Evolutionary conservation across 345 rosid species (phyloP).

Genomic region (Eucalyptus pauciflora): DNA sequence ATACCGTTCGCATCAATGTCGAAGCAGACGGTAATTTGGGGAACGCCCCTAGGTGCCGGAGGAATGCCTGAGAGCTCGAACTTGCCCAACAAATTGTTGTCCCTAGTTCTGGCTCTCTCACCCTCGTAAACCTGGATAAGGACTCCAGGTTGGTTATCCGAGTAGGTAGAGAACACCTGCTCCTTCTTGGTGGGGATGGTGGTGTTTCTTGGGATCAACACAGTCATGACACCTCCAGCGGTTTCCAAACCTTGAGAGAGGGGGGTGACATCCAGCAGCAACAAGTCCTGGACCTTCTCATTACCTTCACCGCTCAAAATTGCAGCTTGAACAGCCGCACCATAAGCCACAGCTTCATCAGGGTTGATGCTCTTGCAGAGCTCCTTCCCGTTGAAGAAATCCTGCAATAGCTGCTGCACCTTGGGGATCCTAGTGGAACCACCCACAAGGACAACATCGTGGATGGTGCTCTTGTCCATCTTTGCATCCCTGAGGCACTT

Average conservation of each 20-base stretch:
- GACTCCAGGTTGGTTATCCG: slow-evolving; percentile 27
- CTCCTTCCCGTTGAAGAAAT: slow-evolving; percentile 27
- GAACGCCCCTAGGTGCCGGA: slow-evolving; percentile 32
- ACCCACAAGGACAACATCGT: slow-evolving; percentile 47
- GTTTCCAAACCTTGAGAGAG: slow-evolving; percentile 22
- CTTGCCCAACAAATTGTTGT: slow-evolving; percentile 23
- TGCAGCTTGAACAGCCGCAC: slow-evolving; percentile 35
- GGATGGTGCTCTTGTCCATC: slow-evolving; percentile 34
- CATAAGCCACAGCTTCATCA: slow-evolving; percentile 30
- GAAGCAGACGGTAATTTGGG: slow-evolving; percentile 25
- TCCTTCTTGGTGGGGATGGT: slow-evolving; percentile 30
- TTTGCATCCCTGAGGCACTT: slow-evolving; percentile 42
- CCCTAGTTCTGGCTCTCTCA: slow-evolving; percentile 21
- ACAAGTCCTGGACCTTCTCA: slow-evolving; percentile 20
- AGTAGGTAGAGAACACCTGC: slow-evolving; percentile 22
- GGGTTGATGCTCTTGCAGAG: slow-evolving; percentile 41
- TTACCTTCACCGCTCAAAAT: slow-evolving; percentile 19
- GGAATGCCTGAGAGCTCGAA: slow-evolving; percentile 31
- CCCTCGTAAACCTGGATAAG: slow-evolving; percentile 27
- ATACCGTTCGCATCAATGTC: slow-evolving; percentile 23
- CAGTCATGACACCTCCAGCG: slow-evolving; percentile 31
- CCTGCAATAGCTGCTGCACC: slow-evolving; percentile 32
- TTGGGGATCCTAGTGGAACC: slow-evolving; percentile 49
- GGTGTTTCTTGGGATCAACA: slow-evolving; percentile 24
- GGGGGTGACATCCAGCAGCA: slow-evolving; percentile 21